These are phyloP conservation scores for Cyberlindnera misumaiensis DNA, from an alignment of 805 yeast species.

Conservation along the genomic window DNA sequence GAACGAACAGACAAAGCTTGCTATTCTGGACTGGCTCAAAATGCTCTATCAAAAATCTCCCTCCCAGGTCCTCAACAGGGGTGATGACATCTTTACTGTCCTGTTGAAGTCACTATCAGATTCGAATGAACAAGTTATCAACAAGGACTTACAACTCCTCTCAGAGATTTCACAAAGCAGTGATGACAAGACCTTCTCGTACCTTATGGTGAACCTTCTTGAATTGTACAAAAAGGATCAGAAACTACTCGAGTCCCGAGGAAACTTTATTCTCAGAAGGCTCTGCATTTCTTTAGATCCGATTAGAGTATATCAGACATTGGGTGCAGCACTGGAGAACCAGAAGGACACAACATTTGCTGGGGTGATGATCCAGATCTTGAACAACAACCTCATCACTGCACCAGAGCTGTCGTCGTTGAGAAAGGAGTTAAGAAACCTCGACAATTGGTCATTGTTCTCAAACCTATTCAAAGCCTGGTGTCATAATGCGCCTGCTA, in stretches of 20 bases:
- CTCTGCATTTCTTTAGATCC: conserved; percentile 76
- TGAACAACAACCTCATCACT: conserved; percentile 79
- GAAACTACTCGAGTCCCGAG: conserved; percentile 58
- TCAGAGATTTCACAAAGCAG: conserved; percentile 68
- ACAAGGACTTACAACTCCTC: conserved; percentile 62
- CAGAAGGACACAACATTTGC: conserved; percentile 63
- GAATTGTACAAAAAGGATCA: conserved; percentile 65
- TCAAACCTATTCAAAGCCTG: conserved; percentile 77
- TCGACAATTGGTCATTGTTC: conserved; percentile 69
- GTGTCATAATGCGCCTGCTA: conserved; percentile 89
- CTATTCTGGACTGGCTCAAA: conserved; percentile 85
- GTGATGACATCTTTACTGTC: conserved; percentile 60
- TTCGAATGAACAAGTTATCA: conserved; percentile 70
- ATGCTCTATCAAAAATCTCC: conserved; percentile 72
- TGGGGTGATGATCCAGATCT: conserved; percentile 75
- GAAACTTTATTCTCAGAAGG: conserved; percentile 79
- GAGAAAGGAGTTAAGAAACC: conserved; percentile 57
- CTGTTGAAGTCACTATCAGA: conserved; percentile 66
- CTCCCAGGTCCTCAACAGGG: conserved; percentile 43
- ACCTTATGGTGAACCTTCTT: conserved; percentile 67
- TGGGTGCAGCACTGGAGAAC: conserved; percentile 65
- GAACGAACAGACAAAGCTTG: conserved; percentile 74
- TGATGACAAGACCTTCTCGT: conserved; percentile 68
- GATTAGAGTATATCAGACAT: conserved; percentile 72
- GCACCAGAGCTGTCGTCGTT: conserved; percentile 72